Percentiles rank a stretch among this genome's conserved stretches.
These are phyloP conservation scores for Croton setiger DNA, from an alignment of 441 rosid species.

Conservation along the genomic window DNA sequence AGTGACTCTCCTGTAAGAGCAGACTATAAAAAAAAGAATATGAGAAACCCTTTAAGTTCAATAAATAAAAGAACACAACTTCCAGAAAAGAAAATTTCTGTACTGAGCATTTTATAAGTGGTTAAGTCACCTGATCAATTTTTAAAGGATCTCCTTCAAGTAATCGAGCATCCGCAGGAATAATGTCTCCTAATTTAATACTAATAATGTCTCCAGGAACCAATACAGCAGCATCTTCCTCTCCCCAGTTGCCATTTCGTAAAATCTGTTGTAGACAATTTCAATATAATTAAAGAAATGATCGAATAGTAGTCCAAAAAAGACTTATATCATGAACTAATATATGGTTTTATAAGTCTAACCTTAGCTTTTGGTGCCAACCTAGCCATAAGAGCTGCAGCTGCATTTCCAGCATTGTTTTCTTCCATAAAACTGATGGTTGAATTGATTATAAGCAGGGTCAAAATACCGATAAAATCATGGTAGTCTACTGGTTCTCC, in stretches of 20 bases:
- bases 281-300: no score
- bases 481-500: conserved; percentile 79
- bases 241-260: conserved; percentile 77
- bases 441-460: conserved; percentile 75
- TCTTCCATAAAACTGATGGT: conserved; percentile 92
- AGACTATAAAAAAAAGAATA: conserved; percentile 34
- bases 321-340: neutral
- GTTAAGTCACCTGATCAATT: conserved; percentile 73
- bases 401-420: conserved; percentile 95
- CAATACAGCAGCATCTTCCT: conserved; percentile 73
- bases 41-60: neutral
- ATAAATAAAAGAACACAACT: neutral
- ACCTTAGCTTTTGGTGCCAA: conserved; percentile 33
- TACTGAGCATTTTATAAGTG: neutral
- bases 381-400: conserved; percentile 35
- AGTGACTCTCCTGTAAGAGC: conserved; percentile 73
- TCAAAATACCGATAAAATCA: conserved; percentile 77
- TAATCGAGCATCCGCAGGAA: conserved; percentile 90
- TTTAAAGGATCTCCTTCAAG: conserved; percentile 89
- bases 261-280: conserved; percentile 41
- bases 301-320: neutral
- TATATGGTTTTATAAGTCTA: neutral
- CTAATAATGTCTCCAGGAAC: conserved; percentile 86
- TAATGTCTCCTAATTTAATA: conserved; percentile 82
- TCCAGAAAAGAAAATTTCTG: neutral